A percentile compares a stretch with the other conserved stretches of the same genome.
These are phyloP conservation scores for Cercospora sp. DNA, from an alignment of 2,329 filamentous ascomycete genomes.

Conservation along the genomic window DNA sequence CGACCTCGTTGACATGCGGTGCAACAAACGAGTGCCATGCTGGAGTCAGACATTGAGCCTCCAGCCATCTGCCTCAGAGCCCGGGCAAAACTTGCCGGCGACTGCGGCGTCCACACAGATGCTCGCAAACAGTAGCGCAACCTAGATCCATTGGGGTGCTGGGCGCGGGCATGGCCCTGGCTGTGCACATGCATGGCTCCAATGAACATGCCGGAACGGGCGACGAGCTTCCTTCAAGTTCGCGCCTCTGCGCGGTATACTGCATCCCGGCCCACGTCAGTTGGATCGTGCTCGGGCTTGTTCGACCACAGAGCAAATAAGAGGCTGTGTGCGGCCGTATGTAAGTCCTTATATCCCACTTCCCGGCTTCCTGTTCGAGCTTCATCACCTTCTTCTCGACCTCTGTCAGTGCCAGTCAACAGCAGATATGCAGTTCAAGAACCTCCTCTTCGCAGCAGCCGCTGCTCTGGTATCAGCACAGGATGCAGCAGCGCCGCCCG, in stretches of 20 bases:
- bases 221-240: conserved; percentile 19
- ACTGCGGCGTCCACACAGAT: conserved; percentile 6
- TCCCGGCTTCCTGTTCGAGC: background rate
- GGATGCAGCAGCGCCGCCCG: conserved; percentile 29
- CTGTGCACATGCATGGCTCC: conserved; percentile 19
- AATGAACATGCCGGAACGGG: conserved; percentile 11
- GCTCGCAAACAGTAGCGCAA: conserved; percentile 7
- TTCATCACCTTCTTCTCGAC: background rate
- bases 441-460: conserved; percentile 40
- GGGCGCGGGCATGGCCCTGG: conserved; percentile 16
- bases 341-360: conserved; percentile 5
- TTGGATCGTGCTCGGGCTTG: conserved; percentile 1
- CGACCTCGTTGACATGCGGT: background rate
- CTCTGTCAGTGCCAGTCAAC: background rate
- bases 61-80: background rate
- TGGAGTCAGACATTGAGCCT: background rate
- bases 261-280: conserved; percentile 27
- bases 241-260: conserved; percentile 15
- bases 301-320: conserved; percentile 6
- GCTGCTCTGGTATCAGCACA: conserved; percentile 40
- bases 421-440: conserved; percentile 44
- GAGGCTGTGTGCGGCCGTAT: background rate
- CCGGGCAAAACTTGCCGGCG: conserved; percentile 11
- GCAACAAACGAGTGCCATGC: background rate
- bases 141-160: conserved; percentile 7